phyloP scores from a whole-genome alignment of 2,329 filamentous ascomycete species.

The Macrophomina phaseolina region DNA sequence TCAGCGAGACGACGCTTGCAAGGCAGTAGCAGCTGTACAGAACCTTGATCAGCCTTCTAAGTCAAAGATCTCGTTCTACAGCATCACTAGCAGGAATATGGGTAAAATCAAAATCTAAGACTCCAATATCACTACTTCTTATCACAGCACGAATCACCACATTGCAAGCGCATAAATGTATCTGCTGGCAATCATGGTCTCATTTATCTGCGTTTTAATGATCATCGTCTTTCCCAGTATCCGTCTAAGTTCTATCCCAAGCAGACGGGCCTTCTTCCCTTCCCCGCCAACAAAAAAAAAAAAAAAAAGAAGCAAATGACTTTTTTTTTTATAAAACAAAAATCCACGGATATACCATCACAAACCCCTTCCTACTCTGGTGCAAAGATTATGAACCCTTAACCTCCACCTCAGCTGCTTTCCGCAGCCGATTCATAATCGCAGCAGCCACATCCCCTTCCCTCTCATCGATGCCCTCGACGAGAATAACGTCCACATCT shows the following conservation, averaged over 20 bases:
- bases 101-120: background rate
- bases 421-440: constrained; percentile 58
- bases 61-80: no score
- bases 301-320: background rate
- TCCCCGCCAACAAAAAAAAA: no score
- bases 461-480: constrained; percentile 80
- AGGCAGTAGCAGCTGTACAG: background rate
- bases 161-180: no score
- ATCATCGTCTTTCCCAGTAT: no score
- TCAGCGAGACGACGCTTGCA: background rate
- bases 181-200: no score
- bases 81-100: no score
- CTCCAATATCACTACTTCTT: background rate
- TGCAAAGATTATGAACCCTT: constrained; percentile 6
- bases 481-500: constrained; percentile 81
- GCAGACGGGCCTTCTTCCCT: no score
- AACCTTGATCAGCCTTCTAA: background rate
- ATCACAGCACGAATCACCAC: background rate
- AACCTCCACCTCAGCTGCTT: constrained; percentile 45
- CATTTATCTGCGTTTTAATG: no score
- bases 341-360: background rate
- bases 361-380: background rate
- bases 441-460: constrained; percentile 78
- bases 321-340: background rate
- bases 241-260: no score